These are phyloP conservation scores for Petrea volubilis DNA, from an alignment of 257 asterid genomes.

Conservation along the genomic window DNA sequence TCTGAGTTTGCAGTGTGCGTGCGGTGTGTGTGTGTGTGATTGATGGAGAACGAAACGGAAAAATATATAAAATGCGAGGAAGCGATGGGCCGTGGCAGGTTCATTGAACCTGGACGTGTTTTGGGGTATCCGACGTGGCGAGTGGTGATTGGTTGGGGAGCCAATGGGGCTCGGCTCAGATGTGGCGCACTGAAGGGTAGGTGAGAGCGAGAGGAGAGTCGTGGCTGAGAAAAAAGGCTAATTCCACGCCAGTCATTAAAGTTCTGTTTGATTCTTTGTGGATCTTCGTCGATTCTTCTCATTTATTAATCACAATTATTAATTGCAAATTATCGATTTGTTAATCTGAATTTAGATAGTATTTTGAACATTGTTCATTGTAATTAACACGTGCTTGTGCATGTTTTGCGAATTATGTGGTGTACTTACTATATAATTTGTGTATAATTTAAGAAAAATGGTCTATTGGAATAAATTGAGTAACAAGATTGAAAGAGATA, in stretches of 20 bases:
- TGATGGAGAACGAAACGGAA: constrained; percentile 1
- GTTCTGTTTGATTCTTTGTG: constrained; percentile 14
- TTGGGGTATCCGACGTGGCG: constrained; percentile 41
- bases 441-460: no score
- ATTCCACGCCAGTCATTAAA: constrained; percentile 15
- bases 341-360: not conserved
- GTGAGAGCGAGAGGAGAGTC: constrained; percentile 6
- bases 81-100: constrained; percentile 34
- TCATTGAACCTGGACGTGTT: constrained; percentile 79
- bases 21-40: not conserved
- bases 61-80: constrained; percentile 14
- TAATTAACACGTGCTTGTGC: no score
- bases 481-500: no score
- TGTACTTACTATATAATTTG: no score
- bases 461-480: no score
- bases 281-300: not conserved
- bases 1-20: no score
- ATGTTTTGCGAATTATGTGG: no score
- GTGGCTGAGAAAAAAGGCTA: constrained; percentile 16
- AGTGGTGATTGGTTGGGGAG: constrained; percentile 18
- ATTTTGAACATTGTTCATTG: no score
- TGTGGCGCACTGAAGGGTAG: constrained; percentile 28
- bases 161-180: constrained; percentile 32
- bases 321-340: not conserved
- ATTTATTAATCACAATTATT: no score